phyloP scores from a whole-genome alignment of 169 alveolate species.

The Cryptosporidium parvum region DNA sequence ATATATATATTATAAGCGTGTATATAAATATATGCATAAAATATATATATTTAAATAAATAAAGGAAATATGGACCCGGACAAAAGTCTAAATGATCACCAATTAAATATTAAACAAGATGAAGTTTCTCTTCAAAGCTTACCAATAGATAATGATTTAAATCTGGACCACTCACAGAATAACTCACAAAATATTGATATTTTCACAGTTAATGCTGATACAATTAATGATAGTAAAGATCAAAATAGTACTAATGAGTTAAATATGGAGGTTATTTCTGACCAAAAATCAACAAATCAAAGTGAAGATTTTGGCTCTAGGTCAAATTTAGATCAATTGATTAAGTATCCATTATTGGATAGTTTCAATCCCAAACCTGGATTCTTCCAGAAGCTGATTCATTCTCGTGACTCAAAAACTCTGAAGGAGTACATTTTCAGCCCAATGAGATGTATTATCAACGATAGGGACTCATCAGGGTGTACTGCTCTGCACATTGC shows the following conservation, averaged over 20 bases:
- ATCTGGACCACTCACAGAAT: not conserved
- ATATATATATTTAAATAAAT: not conserved
- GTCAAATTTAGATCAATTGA: not conserved
- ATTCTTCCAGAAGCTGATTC: constrained; percentile 58
- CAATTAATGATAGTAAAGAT: not conserved
- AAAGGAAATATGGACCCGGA: not conserved
- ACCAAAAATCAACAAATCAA: constrained; percentile 1
- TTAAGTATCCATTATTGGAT: not conserved
- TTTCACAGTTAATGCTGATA: constrained; percentile 15
- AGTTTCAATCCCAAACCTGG: constrained; percentile 60
- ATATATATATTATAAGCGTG: no score
- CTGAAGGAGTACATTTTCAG: constrained; percentile 57
- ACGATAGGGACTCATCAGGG: constrained; percentile 65
- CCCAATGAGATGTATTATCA: constrained; percentile 46
- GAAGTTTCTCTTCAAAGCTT: not conserved
- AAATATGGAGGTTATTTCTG: not conserved
- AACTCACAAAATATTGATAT: constrained; percentile 24
- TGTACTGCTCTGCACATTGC: constrained; percentile 74
- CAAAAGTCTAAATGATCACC: constrained; percentile 2
- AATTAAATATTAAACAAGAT: not conserved
- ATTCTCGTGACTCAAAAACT: constrained; percentile 60
- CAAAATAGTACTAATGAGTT: not conserved
- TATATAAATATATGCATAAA: no score
- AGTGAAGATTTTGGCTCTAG: not conserved
- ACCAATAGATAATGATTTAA: not conserved